A percentile compares a stretch with the other conserved stretches of the same genome.
phyloP scores from a whole-genome alignment of 129 eudicot species.

The Ambrosia artemisiifolia region DNA sequence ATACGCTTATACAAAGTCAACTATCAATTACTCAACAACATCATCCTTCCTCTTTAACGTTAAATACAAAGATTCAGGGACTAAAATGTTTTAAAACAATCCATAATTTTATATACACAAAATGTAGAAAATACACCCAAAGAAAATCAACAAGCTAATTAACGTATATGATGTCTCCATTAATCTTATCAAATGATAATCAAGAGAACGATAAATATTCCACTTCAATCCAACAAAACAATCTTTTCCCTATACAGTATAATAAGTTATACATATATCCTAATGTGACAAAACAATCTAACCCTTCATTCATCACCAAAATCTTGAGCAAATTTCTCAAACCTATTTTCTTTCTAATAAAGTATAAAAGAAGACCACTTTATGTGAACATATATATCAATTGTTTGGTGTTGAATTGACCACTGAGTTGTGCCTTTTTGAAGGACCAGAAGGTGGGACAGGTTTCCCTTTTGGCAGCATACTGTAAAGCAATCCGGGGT shows the following conservation, averaged over 20 bases:
- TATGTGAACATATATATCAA: not conserved
- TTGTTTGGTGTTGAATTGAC: slow-evolving; percentile 33
- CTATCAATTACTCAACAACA: not conserved
- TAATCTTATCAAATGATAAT: slow-evolving; percentile 5
- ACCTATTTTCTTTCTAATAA: slow-evolving; percentile 9
- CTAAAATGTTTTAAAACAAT: not conserved
- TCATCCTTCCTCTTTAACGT: not conserved
- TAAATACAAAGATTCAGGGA: not conserved
- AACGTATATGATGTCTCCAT: not conserved
- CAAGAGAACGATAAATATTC: not conserved
- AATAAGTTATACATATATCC: slow-evolving; percentile 3
- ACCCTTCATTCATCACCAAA: slow-evolving; percentile 17
- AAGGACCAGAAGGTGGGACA: slow-evolving; percentile 76
- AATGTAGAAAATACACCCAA: not conserved
- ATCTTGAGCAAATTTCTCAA: slow-evolving; percentile 15
- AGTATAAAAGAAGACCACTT: not conserved
- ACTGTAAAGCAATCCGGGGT: slow-evolving; percentile 27
- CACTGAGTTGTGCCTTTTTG: slow-evolving; percentile 64
- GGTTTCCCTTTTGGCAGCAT: slow-evolving; percentile 56
- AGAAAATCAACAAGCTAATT: slow-evolving; percentile 2
- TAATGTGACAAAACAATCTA: not conserved
- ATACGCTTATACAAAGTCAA: not conserved
- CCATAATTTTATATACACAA: not conserved
- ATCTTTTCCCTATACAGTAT: slow-evolving; percentile 27
- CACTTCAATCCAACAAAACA: slow-evolving; percentile 13